Base-by-base conservation (phyloP, 768 basidiomycete genomes). In the Lactarius psammicola region DNA sequence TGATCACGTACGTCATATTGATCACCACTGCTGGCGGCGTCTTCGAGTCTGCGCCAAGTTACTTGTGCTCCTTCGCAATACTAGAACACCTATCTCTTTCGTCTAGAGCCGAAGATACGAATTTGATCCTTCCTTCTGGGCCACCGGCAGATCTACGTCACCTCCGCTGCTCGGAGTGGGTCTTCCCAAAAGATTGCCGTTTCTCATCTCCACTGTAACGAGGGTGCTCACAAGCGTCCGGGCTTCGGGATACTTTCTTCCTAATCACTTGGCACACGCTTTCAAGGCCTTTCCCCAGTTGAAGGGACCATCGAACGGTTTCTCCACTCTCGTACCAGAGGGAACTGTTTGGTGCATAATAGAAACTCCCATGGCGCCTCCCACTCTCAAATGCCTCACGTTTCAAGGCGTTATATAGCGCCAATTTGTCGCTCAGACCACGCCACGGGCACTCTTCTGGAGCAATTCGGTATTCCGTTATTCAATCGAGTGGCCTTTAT, bases 211-310 rank as follows among this genome's bases (percentile, higher is more conserved):
- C 51, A 23, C 49, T 8, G 60, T 53, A 23, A n/a, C 23, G 7
- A 49, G 36, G 13, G 2, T 23, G 36, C 34, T 61, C 23, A 18
- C n/a, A 15, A 17, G 23, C 23, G 34, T 26, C 33, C 49, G 17
- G 13, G 15, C 31, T 2, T 36, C n/a, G 4, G 33, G n/a, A 5
- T 51, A 60, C 23, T 28, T 53, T 30, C 8, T 8, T 11, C 60
- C 60, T 4, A 42, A 61, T 1, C 13, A 53, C 23, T 8, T 61
- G 33, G 34, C 34, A 36, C 23, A 30, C 17, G 8, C 4, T n/a
- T 53, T 30, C 44, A 59, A n/a, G 34, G 36, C 20, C 60, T n/a
- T 62, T n/a, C 42, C 44, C 11, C 46, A 40, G 3, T 46, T 58
- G 2, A 26, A 40, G 20, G 42, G 31, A 20, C 46, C 44, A 15